Evolutionary conservation across 495 filamentous ascomycete genomes (phyloP).

Genomic region (Penicillium lividum): DNA sequence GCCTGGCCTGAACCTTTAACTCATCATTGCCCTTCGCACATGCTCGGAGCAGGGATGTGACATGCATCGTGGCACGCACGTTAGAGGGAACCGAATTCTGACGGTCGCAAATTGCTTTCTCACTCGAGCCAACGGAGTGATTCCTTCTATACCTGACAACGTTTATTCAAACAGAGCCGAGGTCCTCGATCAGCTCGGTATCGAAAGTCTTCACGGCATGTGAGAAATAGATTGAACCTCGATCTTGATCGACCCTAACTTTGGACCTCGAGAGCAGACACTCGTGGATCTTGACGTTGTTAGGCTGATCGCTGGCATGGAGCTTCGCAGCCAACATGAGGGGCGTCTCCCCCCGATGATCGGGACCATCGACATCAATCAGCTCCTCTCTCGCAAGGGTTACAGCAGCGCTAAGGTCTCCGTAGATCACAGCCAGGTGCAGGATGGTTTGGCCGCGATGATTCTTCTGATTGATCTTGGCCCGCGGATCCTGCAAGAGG

Average conservation of each 20-base stretch:
- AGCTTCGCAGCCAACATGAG: background rate
- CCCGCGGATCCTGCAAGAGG: background rate
- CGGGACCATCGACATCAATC: background rate
- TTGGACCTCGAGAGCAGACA: background rate
- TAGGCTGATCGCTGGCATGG: background rate
- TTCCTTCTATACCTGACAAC: too few relatives aligned
- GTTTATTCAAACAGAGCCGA: background rate
- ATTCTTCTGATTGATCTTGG: background rate
- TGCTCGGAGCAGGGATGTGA: background rate
- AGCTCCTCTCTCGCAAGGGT: background rate
- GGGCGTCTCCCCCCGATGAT: conserved; percentile 3
- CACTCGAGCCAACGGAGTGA: too few relatives aligned
- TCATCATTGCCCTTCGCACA: background rate
- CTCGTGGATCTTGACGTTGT: background rate
- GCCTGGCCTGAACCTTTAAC: background rate
- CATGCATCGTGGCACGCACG: background rate
- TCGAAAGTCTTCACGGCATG: background rate
- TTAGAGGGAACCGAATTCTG: background rate
- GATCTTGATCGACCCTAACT: background rate
- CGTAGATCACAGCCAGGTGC: conserved; percentile 8
- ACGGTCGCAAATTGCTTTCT: too few relatives aligned
- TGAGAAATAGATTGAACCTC: background rate
- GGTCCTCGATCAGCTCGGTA: background rate
- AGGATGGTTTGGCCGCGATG: conserved; percentile 1
- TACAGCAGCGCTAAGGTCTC: background rate